Conservation (phyloP, 163 green algal species). For the Scenedesmus sp. region DNA sequence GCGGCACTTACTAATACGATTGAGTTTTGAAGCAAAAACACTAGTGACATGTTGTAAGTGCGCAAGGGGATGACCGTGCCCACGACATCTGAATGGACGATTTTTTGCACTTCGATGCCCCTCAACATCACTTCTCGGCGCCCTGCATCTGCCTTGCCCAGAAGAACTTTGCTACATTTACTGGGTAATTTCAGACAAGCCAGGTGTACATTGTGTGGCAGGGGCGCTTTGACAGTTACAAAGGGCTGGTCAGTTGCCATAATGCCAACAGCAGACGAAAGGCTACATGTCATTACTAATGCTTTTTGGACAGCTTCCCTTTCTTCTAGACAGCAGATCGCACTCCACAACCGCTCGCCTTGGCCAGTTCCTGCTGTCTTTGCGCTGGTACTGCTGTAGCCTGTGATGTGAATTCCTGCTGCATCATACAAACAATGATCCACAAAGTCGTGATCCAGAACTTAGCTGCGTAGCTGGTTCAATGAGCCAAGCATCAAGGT, state of each 20-base stretch:
- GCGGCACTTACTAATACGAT: no score
- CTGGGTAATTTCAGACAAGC: no score
- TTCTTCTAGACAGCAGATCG: neutral
- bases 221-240: neutral
- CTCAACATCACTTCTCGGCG: neutral
- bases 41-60: no score
- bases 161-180: no score
- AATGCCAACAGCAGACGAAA: no score
- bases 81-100: neutral
- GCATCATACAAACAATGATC: neutral
- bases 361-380: neutral
- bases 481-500: conserved; percentile 1
- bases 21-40: no score
- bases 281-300: no score
- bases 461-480: neutral
- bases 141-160: no score
- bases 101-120: neutral
- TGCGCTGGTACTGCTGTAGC: neutral
- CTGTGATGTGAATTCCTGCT: no score
- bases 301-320: neutral
- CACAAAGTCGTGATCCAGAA: neutral
- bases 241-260: neutral
- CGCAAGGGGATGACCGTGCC: neutral
- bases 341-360: neutral
- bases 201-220: neutral